phyloP scores from a whole-genome alignment of 495 filamentous ascomycete genomes.

The Echria macrotheca region DNA sequence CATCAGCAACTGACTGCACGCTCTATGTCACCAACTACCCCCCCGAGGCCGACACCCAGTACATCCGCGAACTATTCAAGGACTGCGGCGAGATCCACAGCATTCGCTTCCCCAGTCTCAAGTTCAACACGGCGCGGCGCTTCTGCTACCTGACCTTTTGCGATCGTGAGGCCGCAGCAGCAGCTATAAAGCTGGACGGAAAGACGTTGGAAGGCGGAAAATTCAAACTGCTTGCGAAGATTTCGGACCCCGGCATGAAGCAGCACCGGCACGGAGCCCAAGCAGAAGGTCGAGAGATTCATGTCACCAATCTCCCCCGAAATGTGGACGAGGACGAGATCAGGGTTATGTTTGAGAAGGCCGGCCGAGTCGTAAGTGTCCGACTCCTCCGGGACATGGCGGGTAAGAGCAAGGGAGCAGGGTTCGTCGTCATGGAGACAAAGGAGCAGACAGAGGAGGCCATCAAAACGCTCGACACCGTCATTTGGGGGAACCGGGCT shows the following conservation, averaged over 20 bases:
- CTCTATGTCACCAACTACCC: constrained; percentile 91
- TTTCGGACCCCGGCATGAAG: constrained; percentile 75
- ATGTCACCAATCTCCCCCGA: constrained; percentile 67
- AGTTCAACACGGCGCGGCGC: constrained; percentile 77
- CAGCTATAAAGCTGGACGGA: constrained; percentile 66
- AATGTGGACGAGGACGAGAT: constrained; percentile 62
- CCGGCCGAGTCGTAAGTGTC: constrained; percentile 66
- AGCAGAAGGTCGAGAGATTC: constrained; percentile 82
- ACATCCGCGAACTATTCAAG: constrained; percentile 70
- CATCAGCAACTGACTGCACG: constrained; percentile 66
- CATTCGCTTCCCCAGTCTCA: constrained; percentile 85
- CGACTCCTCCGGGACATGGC: constrained; percentile 57
- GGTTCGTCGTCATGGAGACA: constrained; percentile 68
- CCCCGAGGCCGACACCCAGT: constrained; percentile 73
- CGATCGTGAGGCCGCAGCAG: constrained; percentile 54
- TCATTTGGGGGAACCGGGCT: constrained; percentile 61
- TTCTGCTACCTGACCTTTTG: constrained; percentile 94
- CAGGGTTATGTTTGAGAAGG: constrained; percentile 61
- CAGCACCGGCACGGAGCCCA: constrained; percentile 76
- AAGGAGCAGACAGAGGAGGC: constrained; percentile 66
- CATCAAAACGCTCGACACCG: constrained; percentile 63
- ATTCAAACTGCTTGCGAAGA: constrained; percentile 65
- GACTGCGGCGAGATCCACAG: constrained; percentile 75
- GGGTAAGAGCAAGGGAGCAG: constrained; percentile 65
- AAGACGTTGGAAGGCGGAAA: constrained; percentile 54